Conservation (phyloP, 1,284 basidiomycete genomes). For the Neotropicomus parvogracilis region DNA sequence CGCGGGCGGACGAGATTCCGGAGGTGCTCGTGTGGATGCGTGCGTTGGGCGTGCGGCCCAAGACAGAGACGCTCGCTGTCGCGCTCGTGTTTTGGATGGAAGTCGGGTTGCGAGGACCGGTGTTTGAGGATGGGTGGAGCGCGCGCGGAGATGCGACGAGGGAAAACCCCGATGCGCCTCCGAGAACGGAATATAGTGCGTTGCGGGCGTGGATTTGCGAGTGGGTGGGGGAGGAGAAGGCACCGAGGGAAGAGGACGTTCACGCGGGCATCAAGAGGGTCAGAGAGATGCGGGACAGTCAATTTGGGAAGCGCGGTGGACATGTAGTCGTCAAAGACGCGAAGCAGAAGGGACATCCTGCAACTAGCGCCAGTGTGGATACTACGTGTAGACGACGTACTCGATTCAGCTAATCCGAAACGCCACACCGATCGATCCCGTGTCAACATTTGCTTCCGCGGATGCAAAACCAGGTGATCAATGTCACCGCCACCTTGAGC, state of each 20-base stretch:
- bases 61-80: constrained; percentile 52
- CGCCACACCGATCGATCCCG: not conserved
- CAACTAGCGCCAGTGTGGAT: not conserved
- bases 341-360: not conserved
- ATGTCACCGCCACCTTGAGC: not conserved
- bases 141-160: not conserved
- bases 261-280: constrained; percentile 30
- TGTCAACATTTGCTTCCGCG: constrained; percentile 10
- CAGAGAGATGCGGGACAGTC: constrained; percentile 28
- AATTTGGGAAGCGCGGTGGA: constrained; percentile 15
- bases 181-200: constrained; percentile 25
- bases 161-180: not conserved
- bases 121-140: constrained; percentile 45
- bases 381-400: constrained; percentile 6
- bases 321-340: constrained; percentile 1
- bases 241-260: constrained; percentile 47
- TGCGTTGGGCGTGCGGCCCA: constrained; percentile 51
- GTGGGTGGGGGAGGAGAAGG: constrained; percentile 59
- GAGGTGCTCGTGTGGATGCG: constrained; percentile 79
- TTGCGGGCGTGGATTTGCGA: constrained; percentile 59
- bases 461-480: not conserved
- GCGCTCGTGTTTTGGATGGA: constrained; percentile 72
- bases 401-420: not conserved
- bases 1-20: constrained; percentile 57
- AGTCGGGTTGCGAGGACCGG: constrained; percentile 55